Evolutionary conservation across 345 rosid species (phyloP).

Genomic region (Lumnitzera racemosa): DNA sequence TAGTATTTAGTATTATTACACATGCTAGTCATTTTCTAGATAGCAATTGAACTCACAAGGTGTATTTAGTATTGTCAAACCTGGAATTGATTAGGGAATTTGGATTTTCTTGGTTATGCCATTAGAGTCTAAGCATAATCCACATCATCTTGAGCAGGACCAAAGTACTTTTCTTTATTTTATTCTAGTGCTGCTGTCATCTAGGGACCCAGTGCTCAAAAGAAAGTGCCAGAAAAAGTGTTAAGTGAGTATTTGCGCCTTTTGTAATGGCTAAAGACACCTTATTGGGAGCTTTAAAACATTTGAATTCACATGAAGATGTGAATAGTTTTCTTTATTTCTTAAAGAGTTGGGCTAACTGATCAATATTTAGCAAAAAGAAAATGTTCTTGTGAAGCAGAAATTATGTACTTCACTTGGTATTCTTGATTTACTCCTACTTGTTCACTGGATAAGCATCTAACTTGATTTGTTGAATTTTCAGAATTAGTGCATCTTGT

Average conservation of each 20-base stretch:
- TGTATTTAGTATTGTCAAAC: not conserved
- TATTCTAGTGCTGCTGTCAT: constrained; percentile 19
- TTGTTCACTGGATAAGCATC: too few species aligned
- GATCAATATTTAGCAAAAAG: not conserved
- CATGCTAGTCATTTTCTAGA: not conserved
- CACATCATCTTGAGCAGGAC: constrained; percentile 50
- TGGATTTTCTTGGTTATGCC: constrained; percentile 19
- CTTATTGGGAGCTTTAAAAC: constrained; percentile 13
- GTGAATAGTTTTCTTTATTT: constrained; percentile 1
- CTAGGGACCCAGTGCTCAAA: constrained; percentile 14
- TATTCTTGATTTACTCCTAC: too few species aligned
- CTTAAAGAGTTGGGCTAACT: constrained; percentile 2
- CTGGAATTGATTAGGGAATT: constrained; percentile 12
- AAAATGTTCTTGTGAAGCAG: too few species aligned
- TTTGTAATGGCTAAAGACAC: constrained; percentile 16
- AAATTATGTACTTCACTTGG: too few species aligned
- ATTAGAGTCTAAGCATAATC: constrained; percentile 12
- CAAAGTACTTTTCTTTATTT: constrained; percentile 24
- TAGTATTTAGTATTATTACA: too few species aligned
- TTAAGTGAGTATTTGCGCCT: constrained; percentile 8
- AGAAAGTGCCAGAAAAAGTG: constrained; percentile 18
- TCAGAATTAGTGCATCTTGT: too few species aligned
- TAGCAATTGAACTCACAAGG: not conserved
- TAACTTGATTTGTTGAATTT: too few species aligned
- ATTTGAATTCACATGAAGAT: constrained; percentile 19